Evolutionary conservation across 2,329 filamentous ascomycete species (phyloP).

Genomic region (Fusarium beomiforme): DNA sequence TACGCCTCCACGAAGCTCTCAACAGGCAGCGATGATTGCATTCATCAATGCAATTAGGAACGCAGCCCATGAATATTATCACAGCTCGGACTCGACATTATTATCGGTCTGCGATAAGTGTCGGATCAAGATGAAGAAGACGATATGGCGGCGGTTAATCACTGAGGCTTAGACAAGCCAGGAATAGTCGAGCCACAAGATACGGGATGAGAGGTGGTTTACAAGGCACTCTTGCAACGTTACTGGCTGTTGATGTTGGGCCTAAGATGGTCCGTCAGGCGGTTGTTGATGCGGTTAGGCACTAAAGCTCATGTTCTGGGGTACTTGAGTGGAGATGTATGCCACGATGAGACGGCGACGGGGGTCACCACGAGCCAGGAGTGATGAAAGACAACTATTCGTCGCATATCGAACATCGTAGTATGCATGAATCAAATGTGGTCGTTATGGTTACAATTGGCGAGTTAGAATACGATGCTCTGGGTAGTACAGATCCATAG

Average conservation of each 20-base stretch:
- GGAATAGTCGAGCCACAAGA: conserved; percentile 31
- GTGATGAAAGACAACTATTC: neutral
- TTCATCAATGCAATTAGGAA: conserved; percentile 12
- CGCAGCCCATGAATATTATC: conserved; percentile 10
- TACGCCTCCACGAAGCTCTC: neutral
- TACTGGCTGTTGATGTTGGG: conserved; percentile 36
- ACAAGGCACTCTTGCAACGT: conserved; percentile 28
- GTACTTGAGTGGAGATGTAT: conserved; percentile 26
- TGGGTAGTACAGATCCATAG: neutral
- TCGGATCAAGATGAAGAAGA: neutral
- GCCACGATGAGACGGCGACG: conserved; percentile 16
- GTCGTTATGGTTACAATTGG: neutral
- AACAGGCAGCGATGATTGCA: conserved; percentile 14
- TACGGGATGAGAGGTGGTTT: conserved; percentile 21
- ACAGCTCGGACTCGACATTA: neutral
- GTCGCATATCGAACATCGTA: neutral
- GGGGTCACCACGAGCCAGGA: conserved; percentile 13
- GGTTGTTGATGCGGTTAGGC: conserved; percentile 35
- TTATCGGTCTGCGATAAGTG: neutral
- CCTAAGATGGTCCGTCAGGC: conserved; percentile 30
- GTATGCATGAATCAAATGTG: conserved; percentile 2
- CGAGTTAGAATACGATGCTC: neutral
- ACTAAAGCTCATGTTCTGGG: conserved; percentile 27
- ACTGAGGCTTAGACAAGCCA: conserved; percentile 33
- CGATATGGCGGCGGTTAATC: conserved; percentile 27